Evolutionary conservation across 768 basidiomycete genomes (phyloP).

Genomic region (Pulveroboletus ravenelii): DNA sequence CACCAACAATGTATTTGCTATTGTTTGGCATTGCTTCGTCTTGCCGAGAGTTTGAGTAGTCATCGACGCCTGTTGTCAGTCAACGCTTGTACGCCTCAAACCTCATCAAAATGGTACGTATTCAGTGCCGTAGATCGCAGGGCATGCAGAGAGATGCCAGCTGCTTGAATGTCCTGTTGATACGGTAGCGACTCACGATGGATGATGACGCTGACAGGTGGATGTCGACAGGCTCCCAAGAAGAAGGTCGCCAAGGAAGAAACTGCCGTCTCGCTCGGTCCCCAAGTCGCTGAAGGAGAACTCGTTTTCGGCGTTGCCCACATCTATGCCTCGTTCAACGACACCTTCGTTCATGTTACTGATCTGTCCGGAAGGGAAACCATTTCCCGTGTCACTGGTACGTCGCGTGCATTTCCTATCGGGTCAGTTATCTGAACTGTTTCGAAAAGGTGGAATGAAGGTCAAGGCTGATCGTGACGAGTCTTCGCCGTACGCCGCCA

Average conservation of each 20-base stretch:
- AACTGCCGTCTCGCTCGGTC: conserved; percentile 85
- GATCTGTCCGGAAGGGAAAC: conserved; percentile 99
- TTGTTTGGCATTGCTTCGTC: conserved; percentile 14
- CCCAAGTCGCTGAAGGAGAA: conserved; percentile 94
- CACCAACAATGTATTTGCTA: conserved; percentile 9
- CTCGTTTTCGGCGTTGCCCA: conserved; percentile 97
- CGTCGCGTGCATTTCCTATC: conserved; percentile 19
- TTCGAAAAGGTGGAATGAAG: conserved; percentile 86
- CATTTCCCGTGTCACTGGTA: conserved; percentile 96
- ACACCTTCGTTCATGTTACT: conserved; percentile 98
- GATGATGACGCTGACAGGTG: conserved; percentile 46
- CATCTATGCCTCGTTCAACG: conserved; percentile 99
- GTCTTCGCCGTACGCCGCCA: conserved; percentile 94
- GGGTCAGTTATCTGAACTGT: not conserved
- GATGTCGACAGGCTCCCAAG: conserved; percentile 75
- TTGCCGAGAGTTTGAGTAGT: conserved; percentile 1
- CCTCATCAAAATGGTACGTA: conserved; percentile 36
- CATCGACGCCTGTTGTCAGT: conserved; percentile 3
- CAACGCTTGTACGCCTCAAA: conserved; percentile 25
- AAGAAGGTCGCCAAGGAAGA: conserved; percentile 80
- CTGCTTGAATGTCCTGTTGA: conserved; percentile 1
- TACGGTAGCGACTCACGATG: conserved; percentile 29
- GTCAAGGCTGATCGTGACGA: conserved; percentile 99
- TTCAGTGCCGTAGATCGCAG: not conserved
- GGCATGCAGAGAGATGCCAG: not conserved